These are phyloP conservation scores for Camellia japonica DNA, from an alignment of 148 eudicot species.

Conservation along the genomic window DNA sequence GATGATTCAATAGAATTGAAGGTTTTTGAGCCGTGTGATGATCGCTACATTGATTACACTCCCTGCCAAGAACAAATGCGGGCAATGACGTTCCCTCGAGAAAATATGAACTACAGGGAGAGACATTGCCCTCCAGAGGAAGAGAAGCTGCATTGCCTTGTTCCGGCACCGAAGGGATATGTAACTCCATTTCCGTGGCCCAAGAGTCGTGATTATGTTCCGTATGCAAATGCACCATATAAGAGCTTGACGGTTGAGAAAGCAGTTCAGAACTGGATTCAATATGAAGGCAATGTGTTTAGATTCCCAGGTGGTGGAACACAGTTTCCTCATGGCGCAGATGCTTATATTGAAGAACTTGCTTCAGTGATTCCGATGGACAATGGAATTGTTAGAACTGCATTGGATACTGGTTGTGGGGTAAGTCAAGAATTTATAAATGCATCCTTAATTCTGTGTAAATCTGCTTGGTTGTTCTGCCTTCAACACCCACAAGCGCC, in stretches of 20 bases:
- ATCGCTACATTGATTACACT: conserved; percentile 38
- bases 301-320: conserved; percentile 67
- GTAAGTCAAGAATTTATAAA: conserved; percentile 27
- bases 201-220: conserved; percentile 55
- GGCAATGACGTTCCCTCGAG: conserved; percentile 52
- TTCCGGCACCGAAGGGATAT: conserved; percentile 58
- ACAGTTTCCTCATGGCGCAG: conserved; percentile 59
- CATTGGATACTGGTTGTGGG: conserved; percentile 61
- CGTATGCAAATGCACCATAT: conserved; percentile 54
- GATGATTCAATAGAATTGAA: conserved; percentile 25
- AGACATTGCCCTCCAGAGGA: conserved; percentile 48
- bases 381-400: conserved; percentile 51
- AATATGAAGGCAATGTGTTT: conserved; percentile 53
- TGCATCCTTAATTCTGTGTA: neutral
- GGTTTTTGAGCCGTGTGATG: conserved; percentile 38
- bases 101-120: conserved; percentile 50
- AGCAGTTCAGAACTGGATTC: conserved; percentile 62
- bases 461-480: neutral
- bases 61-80: conserved; percentile 56
- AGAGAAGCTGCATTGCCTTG: conserved; percentile 38
- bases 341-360: conserved; percentile 46
- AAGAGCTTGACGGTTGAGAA: conserved; percentile 58
- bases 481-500: neutral
- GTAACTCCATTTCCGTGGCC: conserved; percentile 58
- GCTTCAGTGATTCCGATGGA: conserved; percentile 48